These are phyloP conservation scores for Aspergillus piperis DNA, from an alignment of 2,329 filamentous ascomycete species.

Conservation along the genomic window DNA sequence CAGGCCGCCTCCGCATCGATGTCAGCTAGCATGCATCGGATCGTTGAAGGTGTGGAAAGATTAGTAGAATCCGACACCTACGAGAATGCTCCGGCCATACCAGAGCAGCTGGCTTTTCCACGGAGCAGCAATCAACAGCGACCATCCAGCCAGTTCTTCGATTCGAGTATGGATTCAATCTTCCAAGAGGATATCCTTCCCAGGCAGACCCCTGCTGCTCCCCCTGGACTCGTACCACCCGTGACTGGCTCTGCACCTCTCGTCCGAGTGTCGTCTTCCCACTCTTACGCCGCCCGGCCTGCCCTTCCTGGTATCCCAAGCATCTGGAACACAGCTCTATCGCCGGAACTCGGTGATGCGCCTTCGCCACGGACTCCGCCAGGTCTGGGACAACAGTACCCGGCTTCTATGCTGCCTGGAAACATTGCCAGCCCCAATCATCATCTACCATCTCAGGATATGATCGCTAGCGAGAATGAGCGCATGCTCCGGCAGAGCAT, in stretches of 20 bases:
- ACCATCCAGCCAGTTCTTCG: conserved; percentile 28
- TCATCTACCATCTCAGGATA: conserved; percentile 28
- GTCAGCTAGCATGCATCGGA: conserved; percentile 44
- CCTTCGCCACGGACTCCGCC: conserved; percentile 43
- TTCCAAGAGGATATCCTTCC: conserved; percentile 27
- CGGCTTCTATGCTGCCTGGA: conserved; percentile 18
- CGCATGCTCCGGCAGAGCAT: conserved; percentile 31
- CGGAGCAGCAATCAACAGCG: conserved; percentile 22
- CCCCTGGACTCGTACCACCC: conserved; percentile 36
- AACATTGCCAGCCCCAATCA: conserved; percentile 19
- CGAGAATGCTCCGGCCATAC: conserved; percentile 33
- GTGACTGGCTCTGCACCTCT: conserved; percentile 21
- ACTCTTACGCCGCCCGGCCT: conserved; percentile 36
- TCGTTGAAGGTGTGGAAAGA: conserved; percentile 42
- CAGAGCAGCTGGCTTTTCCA: conserved; percentile 32
- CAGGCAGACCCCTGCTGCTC: conserved; percentile 33
- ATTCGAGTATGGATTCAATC: conserved; percentile 21
- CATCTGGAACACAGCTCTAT: conserved; percentile 49
- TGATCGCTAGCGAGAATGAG: conserved; percentile 26
- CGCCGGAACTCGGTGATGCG: conserved; percentile 45
- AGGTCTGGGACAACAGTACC: conserved; percentile 33
- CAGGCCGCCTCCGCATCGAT: conserved; percentile 52
- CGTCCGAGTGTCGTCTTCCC: conserved; percentile 26
- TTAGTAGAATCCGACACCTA: conserved; percentile 45
- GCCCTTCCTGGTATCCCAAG: conserved; percentile 40